A percentile compares a stretch with the other conserved stretches of the same genome.
phyloP scores from a whole-genome alignment of 441 rosid genomes.

The Viola pubescens region DNA sequence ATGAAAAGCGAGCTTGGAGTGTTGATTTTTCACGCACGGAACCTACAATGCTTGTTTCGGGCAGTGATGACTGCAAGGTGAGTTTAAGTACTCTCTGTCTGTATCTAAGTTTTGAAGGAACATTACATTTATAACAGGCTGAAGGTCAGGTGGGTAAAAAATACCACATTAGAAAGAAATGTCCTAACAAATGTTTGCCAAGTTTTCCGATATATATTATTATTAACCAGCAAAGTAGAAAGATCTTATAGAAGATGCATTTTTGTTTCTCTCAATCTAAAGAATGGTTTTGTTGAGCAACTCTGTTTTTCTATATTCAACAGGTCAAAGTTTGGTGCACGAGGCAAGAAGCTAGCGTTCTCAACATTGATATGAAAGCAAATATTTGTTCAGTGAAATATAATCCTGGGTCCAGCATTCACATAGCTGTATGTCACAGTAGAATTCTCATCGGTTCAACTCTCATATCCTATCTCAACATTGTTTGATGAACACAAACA shows the following conservation, averaged over 20 bases:
- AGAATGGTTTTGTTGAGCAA: neutral
- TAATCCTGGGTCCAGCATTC: constrained; percentile 83
- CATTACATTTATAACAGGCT: no score
- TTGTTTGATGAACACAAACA: neutral
- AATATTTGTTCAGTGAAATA: constrained; percentile 82
- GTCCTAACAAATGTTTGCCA: no score
- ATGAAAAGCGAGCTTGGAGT: constrained; percentile 88
- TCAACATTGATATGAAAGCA: constrained; percentile 81
- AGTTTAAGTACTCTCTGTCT: constrained; percentile 1
- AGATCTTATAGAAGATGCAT: no score
- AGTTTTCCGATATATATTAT: no score
- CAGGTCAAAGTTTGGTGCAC: constrained; percentile 94
- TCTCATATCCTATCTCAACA: neutral
- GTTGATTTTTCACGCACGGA: constrained; percentile 78
- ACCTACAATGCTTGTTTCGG: constrained; percentile 81
- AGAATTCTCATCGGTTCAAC: neutral
- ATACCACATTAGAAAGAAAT: no score
- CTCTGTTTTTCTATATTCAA: constrained; percentile 2
- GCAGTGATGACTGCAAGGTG: constrained; percentile 73
- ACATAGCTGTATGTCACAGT: constrained; percentile 50
- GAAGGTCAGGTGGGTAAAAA: no score
- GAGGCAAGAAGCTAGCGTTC: constrained; percentile 69
- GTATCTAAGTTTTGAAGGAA: no score
- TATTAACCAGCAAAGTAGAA: no score
- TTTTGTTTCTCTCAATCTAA: neutral